phyloP scores from a whole-genome alignment of 306 rosid species.

The Mimosa bimucronata region DNA sequence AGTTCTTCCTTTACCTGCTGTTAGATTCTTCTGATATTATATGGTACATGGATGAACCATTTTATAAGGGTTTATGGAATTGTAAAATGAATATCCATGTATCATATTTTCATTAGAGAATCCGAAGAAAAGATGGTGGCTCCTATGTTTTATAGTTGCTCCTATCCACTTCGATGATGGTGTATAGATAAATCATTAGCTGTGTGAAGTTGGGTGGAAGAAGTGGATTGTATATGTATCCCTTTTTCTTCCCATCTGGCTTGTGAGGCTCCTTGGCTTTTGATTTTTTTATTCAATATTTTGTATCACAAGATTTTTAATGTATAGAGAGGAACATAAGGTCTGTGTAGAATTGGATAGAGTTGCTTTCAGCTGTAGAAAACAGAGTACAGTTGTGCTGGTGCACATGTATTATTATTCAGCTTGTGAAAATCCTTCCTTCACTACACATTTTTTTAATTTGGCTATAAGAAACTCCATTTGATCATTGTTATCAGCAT shows the following conservation, averaged over 20 bases:
- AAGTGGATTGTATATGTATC: constrained; percentile 5
- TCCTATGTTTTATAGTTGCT: background rate
- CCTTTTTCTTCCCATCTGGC: background rate
- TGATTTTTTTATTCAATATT: background rate
- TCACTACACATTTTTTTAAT: background rate
- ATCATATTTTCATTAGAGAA: background rate
- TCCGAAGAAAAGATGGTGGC: background rate
- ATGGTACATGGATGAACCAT: background rate
- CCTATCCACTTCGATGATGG: background rate
- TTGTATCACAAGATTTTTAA: constrained; percentile 23
- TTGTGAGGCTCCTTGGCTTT: constrained; percentile 1
- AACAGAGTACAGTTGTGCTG: background rate
- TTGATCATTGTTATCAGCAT: no score
- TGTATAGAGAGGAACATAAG: constrained; percentile 37
- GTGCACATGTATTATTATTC: background rate
- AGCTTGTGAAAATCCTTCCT: background rate
- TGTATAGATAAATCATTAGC: constrained; percentile 22
- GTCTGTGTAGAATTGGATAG: constrained; percentile 29
- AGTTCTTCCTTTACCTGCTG: background rate
- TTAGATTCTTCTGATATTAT: background rate
- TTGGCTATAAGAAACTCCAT: background rate
- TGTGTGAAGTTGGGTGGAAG: background rate
- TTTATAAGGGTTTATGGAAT: background rate
- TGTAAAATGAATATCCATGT: background rate
- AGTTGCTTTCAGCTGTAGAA: constrained; percentile 12